Percentiles rank a stretch among this genome's conserved stretches.
Evolutionary conservation across 1,139 yeast species (phyloP).

Genomic region (Kurtzmaniella natalensis): DNA sequence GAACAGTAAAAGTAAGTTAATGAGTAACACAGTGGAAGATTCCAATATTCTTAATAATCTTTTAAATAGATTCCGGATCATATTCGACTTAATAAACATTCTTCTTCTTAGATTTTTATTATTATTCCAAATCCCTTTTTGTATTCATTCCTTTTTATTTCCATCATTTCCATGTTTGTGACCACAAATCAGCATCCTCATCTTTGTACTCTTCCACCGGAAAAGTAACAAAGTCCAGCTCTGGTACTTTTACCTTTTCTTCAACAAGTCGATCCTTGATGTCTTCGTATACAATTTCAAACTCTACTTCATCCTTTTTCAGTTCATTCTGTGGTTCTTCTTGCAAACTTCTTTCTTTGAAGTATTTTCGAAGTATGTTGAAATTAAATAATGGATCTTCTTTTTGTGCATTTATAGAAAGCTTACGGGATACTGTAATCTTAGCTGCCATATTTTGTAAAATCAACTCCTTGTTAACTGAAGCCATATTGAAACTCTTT

Average conservation of each 20-base stretch:
- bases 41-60: background rate
- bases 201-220: background rate
- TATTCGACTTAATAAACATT: background rate
- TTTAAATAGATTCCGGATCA: background rate
- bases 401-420: background rate
- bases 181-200: background rate
- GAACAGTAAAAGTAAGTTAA: background rate
- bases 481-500: constrained; percentile 13
- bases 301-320: background rate
- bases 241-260: too few species aligned
- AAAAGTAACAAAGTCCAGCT: too few species aligned
- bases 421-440: background rate
- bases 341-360: background rate
- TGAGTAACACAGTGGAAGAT: background rate
- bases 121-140: background rate
- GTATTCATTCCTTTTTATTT: background rate
- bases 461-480: constrained; percentile 7
- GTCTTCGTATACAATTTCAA: background rate
- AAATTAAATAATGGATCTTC: background rate
- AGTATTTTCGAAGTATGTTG: background rate
- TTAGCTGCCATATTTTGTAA: background rate
- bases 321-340: too few species aligned
- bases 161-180: background rate
- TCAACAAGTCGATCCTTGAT: too few species aligned
- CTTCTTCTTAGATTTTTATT: background rate